phyloP scores from a whole-genome alignment of 192 early-diverging fungal genomes.

The Bifiguratus adelaidae region DNA sequence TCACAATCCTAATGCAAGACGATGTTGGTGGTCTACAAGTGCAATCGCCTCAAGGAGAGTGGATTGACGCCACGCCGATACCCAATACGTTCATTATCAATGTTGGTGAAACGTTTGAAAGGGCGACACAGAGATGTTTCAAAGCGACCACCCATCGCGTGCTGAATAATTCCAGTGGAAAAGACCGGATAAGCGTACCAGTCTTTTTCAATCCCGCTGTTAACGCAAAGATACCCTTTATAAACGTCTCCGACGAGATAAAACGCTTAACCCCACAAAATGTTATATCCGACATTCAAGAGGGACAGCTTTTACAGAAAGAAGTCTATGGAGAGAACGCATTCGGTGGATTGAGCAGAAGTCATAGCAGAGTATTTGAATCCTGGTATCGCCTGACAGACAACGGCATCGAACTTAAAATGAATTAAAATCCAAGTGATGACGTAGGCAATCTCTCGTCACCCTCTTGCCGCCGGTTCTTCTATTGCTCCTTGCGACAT shows the following conservation, averaged over 20 bases:
- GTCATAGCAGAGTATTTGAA: conserved; percentile 10
- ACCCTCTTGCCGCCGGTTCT: too few relatives aligned
- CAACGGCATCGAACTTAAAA: conserved; percentile 9
- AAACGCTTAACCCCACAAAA: conserved; percentile 1
- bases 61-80: conserved; percentile 47
- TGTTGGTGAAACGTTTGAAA: conserved; percentile 50
- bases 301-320: conserved; percentile 15
- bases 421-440: too few relatives aligned
- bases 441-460: too few relatives aligned
- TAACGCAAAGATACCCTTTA: conserved; percentile 18
- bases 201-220: conserved; percentile 39
- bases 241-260: conserved; percentile 15
- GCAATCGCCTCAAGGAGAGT: conserved; percentile 42
- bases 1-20: conserved; percentile 47
- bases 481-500: too few relatives aligned
- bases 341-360: conserved; percentile 11
- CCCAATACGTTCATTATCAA: conserved; percentile 52
- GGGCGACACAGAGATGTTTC: conserved; percentile 31
- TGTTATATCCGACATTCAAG: conserved; percentile 24
- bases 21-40: conserved; percentile 50
- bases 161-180: conserved; percentile 29
- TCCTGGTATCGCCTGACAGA: conserved; percentile 10
- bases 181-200: conserved; percentile 43
- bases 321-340: conserved; percentile 18
- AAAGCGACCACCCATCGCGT: conserved; percentile 49